Base-by-base conservation (phyloP, 768 basidiomycete species). In the Sistotremastrum niveocremeum region DNA sequence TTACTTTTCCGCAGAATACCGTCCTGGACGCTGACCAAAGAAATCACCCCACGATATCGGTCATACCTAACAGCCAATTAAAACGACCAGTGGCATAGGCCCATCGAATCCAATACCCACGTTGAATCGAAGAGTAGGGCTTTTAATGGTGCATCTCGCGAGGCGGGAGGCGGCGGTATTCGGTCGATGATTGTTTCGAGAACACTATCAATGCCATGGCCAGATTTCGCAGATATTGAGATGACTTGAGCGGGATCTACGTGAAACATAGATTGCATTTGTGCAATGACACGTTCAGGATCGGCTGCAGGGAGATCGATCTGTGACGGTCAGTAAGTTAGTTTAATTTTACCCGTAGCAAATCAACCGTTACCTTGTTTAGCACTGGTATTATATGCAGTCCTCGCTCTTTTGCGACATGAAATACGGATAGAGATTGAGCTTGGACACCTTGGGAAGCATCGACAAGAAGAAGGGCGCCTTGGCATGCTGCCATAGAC, bases 401-500 rank as follows among this genome's bases (percentile, higher is more conserved):
- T 2, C 84, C 81, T 35, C 79, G 71, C 57, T 93, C 88, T 58
- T 68, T 71, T 4, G 94, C 94, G 40, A 82, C 77, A 53, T 94
- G 87, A 54, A 85, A 93, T 4, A 98, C 94, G 1, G 88, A 94
- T 45, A 99, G 79, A 9, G 93, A 90, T 63, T 99, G 95, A 0
- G 95, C 95, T 63, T 99, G 95, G 6, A 99, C 81, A 11, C 95
- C 95, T 67, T 94, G 93, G 44, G 87, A 89, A n/a, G 89, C 88
- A 57, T 99, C 95, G 2, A 98, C 91, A 54, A 97, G 65, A 6
- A 75, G 57, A 29, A 81, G 49, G 3, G 88, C 94, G 6, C 95
- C 95, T 65, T 99, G 87, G 53, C 86, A 95, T 33, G 94, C 90
- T 3, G 89, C 81, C 37, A 98, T 65, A 30, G 87, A 90, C 41